Evolutionary conservation across 352 stramenopile genomes (phyloP).

Genomic region (Globisporangium canariense): DNA sequence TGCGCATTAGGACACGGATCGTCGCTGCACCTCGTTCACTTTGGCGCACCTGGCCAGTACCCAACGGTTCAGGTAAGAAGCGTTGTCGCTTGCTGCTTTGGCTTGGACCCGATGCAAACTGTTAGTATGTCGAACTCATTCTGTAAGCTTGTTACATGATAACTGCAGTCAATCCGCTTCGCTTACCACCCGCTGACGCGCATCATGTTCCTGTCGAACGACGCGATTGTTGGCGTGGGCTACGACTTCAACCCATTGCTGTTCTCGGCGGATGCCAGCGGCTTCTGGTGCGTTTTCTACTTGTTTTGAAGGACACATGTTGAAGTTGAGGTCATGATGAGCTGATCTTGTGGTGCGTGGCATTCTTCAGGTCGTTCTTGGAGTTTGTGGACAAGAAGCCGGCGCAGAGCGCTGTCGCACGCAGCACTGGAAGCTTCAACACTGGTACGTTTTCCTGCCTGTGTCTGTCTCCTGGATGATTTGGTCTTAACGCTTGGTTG

Average conservation of each 20-base stretch:
- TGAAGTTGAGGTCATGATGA: conserved; percentile 1
- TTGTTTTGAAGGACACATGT: background rate
- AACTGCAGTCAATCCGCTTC: conserved; percentile 82
- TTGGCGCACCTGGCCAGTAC: conserved; percentile 64
- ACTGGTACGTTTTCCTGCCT: conserved; percentile 31
- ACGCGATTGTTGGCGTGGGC: conserved; percentile 82
- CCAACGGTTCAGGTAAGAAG: conserved; percentile 64
- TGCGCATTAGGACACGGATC: conserved; percentile 72
- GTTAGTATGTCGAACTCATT: background rate
- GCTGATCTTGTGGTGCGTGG: background rate
- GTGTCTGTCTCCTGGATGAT: background rate
- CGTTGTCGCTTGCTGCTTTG: background rate
- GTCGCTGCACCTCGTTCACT: conserved; percentile 88
- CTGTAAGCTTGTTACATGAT: background rate
- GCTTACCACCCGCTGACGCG: conserved; percentile 76
- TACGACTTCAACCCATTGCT: conserved; percentile 92
- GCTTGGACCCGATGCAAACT: background rate
- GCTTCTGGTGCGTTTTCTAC: conserved; percentile 57
- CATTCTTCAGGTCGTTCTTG: conserved; percentile 50
- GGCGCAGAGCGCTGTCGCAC: conserved; percentile 48
- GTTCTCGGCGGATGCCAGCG: conserved; percentile 74
- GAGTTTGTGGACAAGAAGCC: conserved; percentile 81
- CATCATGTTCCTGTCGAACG: conserved; percentile 89
- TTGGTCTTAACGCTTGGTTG: conserved; percentile 1
- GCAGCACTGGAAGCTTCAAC: conserved; percentile 61